Conservation (phyloP, 495 filamentous ascomycete genomes). For the Penicillium silybi region DNA sequence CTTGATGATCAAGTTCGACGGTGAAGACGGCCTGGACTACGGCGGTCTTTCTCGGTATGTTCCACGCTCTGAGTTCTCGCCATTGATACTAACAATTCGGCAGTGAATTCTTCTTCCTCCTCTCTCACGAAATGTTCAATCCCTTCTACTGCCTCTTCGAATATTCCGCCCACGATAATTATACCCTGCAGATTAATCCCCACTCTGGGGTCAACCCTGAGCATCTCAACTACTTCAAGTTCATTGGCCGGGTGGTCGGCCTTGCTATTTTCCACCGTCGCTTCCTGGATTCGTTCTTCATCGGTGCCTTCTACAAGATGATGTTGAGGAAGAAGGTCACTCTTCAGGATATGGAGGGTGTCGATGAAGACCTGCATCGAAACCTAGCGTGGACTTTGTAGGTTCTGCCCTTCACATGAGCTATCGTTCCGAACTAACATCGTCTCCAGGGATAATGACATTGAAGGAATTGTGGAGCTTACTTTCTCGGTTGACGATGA, state of each 20-base stretch:
- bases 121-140: constrained; percentile 99
- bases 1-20: constrained; percentile 99
- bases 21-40: constrained; percentile 96
- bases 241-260: constrained; percentile 97
- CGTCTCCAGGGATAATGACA: constrained; percentile 77
- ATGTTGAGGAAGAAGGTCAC: constrained; percentile 89
- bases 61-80: not conserved
- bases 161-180: constrained; percentile 99
- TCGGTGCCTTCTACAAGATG: constrained; percentile 99
- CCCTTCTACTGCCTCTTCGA: constrained; percentile 99
- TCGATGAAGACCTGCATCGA: constrained; percentile 94
- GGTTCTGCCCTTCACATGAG: constrained; percentile 18
- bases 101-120: constrained; percentile 98
- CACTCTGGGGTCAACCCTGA: constrained; percentile 99
- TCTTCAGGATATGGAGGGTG: constrained; percentile 96
- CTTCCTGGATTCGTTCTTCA: constrained; percentile 99
- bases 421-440: constrained; percentile 13
- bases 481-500: constrained; percentile 97
- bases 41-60: constrained; percentile 84
- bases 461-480: constrained; percentile 84
- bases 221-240: constrained; percentile 99
- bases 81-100: constrained; percentile 21
- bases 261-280: constrained; percentile 97
- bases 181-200: constrained; percentile 99
- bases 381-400: constrained; percentile 92